Evolutionary conservation across 2,329 filamentous ascomycete species (phyloP).

Genomic region (Leptographium flavum): DNA sequence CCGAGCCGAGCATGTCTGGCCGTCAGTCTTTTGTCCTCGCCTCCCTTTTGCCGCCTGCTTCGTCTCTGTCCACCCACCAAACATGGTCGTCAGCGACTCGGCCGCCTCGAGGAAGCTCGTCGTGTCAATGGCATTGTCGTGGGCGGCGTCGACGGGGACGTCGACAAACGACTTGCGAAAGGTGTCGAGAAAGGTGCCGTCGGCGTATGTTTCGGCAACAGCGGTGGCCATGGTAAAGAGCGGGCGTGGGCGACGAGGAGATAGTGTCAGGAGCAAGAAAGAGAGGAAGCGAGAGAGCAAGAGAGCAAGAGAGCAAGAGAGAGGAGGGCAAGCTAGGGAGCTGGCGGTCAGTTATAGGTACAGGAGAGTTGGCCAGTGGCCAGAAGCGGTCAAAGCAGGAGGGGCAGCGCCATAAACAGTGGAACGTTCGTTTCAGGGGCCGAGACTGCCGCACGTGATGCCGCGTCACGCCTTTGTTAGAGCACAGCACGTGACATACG

Average conservation of each 20-base stretch:
- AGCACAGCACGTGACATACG: too few relatives aligned
- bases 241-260: not conserved
- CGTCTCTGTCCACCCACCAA: constrained; percentile 39
- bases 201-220: constrained; percentile 39
- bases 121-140: constrained; percentile 67
- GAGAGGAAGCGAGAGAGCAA: not conserved
- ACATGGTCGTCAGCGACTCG: constrained; percentile 74
- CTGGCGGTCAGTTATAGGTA: not conserved
- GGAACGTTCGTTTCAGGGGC: not conserved
- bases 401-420: not conserved
- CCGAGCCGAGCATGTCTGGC: constrained; percentile 47
- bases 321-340: not conserved
- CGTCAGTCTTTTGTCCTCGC: not conserved
- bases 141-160: constrained; percentile 60
- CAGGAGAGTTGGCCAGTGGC: not conserved
- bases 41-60: too few relatives aligned
- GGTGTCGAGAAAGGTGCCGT: constrained; percentile 72
- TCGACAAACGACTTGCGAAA: constrained; percentile 73
- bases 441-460: constrained; percentile 6
- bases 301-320: not conserved
- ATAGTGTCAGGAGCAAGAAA: not conserved
- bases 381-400: not conserved
- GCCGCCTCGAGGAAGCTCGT: constrained; percentile 82
- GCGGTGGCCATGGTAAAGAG: constrained; percentile 33
- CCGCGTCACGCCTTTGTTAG: too few relatives aligned